Percentiles rank a stretch among this genome's conserved stretches.
Evolutionary conservation across 1,284 basidiomycete species (phyloP).

Genomic region (Ceratobasidium sp.): DNA sequence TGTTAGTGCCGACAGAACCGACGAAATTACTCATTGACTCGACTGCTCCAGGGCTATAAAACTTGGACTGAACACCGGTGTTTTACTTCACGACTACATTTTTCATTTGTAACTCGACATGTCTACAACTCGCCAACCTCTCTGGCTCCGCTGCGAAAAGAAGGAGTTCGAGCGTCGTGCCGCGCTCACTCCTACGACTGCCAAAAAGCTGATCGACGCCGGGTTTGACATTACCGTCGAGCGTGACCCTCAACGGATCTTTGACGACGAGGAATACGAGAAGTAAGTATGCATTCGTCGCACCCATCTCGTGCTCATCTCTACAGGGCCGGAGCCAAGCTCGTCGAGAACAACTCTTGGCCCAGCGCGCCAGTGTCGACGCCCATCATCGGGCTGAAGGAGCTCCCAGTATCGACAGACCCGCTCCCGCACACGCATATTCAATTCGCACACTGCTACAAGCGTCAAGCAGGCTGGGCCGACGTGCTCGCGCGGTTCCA

Average conservation of each 20-base stretch:
- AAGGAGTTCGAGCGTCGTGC: conserved; percentile 93
- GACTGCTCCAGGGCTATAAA: conserved; percentile 12
- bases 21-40: conserved; percentile 23
- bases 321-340: conserved; percentile 82
- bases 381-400: conserved; percentile 96
- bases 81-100: background rate
- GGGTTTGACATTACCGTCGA: conserved; percentile 95
- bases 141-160: conserved; percentile 95
- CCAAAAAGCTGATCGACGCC: conserved; percentile 87
- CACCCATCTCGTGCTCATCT: conserved; percentile 21
- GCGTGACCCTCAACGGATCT: conserved; percentile 93
- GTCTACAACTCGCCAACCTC: conserved; percentile 44
- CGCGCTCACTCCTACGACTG: conserved; percentile 91
- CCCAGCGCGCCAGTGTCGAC: conserved; percentile 73
- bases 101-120: conserved; percentile 3
- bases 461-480: conserved; percentile 93
- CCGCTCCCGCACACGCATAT: conserved; percentile 94
- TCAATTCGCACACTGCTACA: conserved; percentile 99
- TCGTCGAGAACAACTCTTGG: conserved; percentile 93
- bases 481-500: conserved; percentile 88
- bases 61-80: background rate
- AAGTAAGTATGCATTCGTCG: conserved; percentile 62
- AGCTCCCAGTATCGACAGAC: conserved; percentile 81
- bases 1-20: conserved; percentile 29
- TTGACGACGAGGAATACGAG: conserved; percentile 93